Percentiles rank a stretch among this genome's conserved stretches.
These are phyloP conservation scores for Smallanthus sonchifolius DNA, from an alignment of 129 eudicot genomes.

Conservation along the genomic window DNA sequence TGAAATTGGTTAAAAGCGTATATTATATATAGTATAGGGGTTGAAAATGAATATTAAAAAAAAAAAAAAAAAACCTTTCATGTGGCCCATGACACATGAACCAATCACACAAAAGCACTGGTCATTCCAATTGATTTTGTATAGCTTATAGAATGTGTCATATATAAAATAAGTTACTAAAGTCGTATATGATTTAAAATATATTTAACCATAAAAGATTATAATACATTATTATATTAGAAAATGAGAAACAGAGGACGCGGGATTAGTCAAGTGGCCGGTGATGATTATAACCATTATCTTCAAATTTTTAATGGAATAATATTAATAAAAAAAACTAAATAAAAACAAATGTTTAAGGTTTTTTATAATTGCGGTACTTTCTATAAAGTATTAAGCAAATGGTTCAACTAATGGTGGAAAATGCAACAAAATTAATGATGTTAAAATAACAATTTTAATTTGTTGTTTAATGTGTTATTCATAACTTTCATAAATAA, in stretches of 20 bases:
- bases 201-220: no score
- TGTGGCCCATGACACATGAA: no score
- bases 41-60: no score
- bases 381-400: neutral
- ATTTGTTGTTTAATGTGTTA: neutral
- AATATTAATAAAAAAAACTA: neutral
- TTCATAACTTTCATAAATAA: neutral
- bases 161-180: no score
- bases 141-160: no score
- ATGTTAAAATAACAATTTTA: neutral
- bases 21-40: no score
- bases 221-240: neutral
- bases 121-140: no score
- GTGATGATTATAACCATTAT: neutral
- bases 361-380: neutral
- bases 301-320: neutral
- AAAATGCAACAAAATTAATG: neutral
- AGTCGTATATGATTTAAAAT: no score
- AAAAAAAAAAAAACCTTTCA: no score
- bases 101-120: no score
- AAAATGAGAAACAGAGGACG: neutral
- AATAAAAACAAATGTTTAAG: neutral
- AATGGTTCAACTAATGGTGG: neutral
- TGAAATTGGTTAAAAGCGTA: no score
- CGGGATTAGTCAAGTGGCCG: conserved; percentile 1